Base-by-base conservation (phyloP, 2,329 filamentous ascomycete species). In the Aspergillus cejpii region DNA sequence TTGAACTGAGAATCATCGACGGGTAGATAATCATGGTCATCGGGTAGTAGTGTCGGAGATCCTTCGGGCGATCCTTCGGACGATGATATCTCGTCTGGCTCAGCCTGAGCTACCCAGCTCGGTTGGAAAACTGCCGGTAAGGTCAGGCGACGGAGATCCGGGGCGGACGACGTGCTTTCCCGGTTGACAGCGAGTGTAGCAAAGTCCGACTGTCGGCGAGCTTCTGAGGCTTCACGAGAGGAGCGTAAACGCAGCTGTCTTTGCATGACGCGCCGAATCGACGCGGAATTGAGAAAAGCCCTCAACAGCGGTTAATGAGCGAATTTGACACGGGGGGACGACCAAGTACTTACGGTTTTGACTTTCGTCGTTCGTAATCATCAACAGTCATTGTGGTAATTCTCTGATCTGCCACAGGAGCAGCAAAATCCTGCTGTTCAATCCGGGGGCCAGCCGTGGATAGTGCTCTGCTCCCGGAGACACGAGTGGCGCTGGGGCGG, bases 1-100 rank as follows among this genome's bases (percentile, higher is more conserved):
- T 36, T 41, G 1, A 53, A 37, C 5, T 49, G 46, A 15, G 44
- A 51, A 31, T 56, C 54, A 19, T 48, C 49, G 14, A 41, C 47
- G 0, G 50, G 28, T 8, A 37, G 46, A 12, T 49, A 41, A 3
- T 51, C 48, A 2, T 17, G 31, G 21, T 52, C 52, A 2, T 53
- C 47, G 17, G 39, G 37, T 12, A 43, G 21, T 4, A 53, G 39
- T 23, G 43, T 49, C 3, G 47, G 45, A 15, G 46, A 49, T 17
- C 27, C 43, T 20, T 51, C 43, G 17, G 41, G 37, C n/a, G n/a
- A n/a, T n/a, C n/a, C n/a, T n/a, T n/a, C n/a, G 12, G 51, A 46
- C 12, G 44, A 44, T 11, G 44, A 44, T 21, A 41, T 47, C 20
- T 49, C 49, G 12, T 7, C 29, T 26, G 45, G 43, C 10, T 37